phyloP scores from a whole-genome alignment of 2,329 filamentous ascomycete species.

The Neonectria punicea region DNA sequence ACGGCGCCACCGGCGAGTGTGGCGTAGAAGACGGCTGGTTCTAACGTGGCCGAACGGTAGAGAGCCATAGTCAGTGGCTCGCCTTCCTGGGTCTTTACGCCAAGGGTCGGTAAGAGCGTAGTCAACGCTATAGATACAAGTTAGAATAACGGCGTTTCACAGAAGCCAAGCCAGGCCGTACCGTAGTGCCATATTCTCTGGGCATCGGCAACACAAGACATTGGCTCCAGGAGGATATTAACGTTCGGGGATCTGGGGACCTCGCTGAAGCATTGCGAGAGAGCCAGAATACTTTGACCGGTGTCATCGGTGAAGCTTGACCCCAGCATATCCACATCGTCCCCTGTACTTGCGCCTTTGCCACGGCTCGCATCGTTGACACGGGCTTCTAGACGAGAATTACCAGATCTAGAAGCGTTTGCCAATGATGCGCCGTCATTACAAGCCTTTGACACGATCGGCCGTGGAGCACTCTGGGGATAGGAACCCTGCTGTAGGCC shows the following conservation, averaged over 20 bases:
- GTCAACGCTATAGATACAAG: background rate
- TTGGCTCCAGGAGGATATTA: background rate
- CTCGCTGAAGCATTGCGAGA: background rate
- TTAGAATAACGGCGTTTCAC: background rate
- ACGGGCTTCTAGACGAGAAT: background rate
- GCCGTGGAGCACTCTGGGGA: background rate
- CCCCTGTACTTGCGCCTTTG: background rate
- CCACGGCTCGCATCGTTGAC: background rate
- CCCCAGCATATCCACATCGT: background rate
- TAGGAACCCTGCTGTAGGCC: background rate
- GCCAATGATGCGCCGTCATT: background rate
- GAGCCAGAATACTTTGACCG: background rate
- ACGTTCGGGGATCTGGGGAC: background rate
- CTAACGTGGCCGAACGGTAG: background rate
- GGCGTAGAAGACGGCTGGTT: background rate
- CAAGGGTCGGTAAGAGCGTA: background rate
- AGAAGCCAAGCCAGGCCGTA: background rate
- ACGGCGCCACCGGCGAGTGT: background rate
- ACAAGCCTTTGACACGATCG: background rate
- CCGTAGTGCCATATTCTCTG: conserved; percentile 1
- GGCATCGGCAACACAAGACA: background rate
- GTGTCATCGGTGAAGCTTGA: background rate
- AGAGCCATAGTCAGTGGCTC: background rate
- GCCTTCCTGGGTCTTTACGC: background rate
- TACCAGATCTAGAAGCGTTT: too few relatives aligned